Conservation (phyloP, 2,329 filamentous ascomycete species). For the Phoma herbarum region DNA sequence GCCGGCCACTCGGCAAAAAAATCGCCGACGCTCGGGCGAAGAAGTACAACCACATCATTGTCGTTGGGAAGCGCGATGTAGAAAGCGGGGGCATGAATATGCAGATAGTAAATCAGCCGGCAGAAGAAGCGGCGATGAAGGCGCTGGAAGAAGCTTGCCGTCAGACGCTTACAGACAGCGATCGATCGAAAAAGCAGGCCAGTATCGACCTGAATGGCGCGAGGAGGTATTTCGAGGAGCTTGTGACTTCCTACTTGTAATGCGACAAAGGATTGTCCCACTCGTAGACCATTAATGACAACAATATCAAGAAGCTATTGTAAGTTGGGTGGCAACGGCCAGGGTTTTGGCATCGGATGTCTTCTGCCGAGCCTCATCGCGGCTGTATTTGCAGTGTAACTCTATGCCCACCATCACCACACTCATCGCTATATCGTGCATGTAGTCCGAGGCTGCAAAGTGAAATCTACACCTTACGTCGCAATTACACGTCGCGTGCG, state of each 20-base stretch:
- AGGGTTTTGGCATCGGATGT: background rate
- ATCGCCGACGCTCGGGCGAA: slow-evolving; percentile 74
- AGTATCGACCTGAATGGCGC: slow-evolving; percentile 31
- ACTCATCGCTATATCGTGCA: background rate
- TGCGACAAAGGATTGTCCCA: background rate
- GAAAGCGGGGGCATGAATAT: slow-evolving; percentile 37
- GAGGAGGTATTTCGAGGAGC: slow-evolving; percentile 42
- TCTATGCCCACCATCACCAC: background rate
- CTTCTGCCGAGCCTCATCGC: background rate
- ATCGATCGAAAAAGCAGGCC: slow-evolving; percentile 27
- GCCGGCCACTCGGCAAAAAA: slow-evolving; percentile 72
- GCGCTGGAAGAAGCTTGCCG: slow-evolving; percentile 47
- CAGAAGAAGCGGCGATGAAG: slow-evolving; percentile 34
- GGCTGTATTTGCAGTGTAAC: background rate
- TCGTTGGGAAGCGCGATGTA: slow-evolving; percentile 65
- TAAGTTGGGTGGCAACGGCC: background rate
- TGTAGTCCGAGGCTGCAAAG: background rate
- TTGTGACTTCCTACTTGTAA: slow-evolving; percentile 42
- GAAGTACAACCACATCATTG: slow-evolving; percentile 77
- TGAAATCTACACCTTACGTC: slow-evolving; percentile 5
- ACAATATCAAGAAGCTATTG: background rate
- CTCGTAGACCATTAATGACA: slow-evolving; percentile 7
- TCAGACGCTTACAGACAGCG: slow-evolving; percentile 24
- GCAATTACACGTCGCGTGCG: background rate
- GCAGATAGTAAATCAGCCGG: slow-evolving; percentile 52